Base-by-base conservation (phyloP, 306 rosid genomes). In the Fragaria nilgerrensis region DNA sequence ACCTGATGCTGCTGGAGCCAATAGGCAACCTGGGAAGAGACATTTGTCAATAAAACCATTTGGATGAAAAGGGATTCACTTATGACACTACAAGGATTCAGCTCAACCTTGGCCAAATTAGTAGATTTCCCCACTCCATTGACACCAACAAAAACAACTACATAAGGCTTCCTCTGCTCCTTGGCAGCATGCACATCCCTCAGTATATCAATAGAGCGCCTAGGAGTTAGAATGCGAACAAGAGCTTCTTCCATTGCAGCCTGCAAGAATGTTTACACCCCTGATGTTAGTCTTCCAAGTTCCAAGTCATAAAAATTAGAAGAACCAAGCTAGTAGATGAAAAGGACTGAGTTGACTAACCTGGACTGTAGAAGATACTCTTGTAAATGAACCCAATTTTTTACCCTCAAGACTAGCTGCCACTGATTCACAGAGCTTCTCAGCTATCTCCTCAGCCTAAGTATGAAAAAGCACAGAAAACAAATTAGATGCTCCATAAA, bases 81-180 rank as follows among this genome's bases (percentile, higher is more conserved):
- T 75, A 58, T 32, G 27, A 17, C 47, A 45, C 48, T 7, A 49
- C 66, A 64, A 77, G 64, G 32, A 13, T 83, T 68, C 37, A 56
- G 73, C 81, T 50, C 66, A 77, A 92, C 98, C 98, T 94, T 94
- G 53, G 98, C 98, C 48, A 94, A 87, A 87, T 94, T 94, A 70
- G 98, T 94, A 75, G 98, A 94, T 88, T 94, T 94, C 73, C 98
- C 98, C 79, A 94, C 98, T 79, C 98, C 98, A 48, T 94, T 94
- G 69, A 94, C 98, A 53, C 98, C 98, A 78, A 94, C 97, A 86
- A 94, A 94, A 68, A 94, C 98, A 61, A 92, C 98, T 64, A 94
- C 97, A 77, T 92, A 94, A 6, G 98, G 98, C 80, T 92, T 94
- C 81, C 94, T 81, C 78, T 94, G 98, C 85, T 94, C 98, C 86